Base-by-base conservation (phyloP, 306 rosid genomes). In the Glycine tomentella region DNA sequence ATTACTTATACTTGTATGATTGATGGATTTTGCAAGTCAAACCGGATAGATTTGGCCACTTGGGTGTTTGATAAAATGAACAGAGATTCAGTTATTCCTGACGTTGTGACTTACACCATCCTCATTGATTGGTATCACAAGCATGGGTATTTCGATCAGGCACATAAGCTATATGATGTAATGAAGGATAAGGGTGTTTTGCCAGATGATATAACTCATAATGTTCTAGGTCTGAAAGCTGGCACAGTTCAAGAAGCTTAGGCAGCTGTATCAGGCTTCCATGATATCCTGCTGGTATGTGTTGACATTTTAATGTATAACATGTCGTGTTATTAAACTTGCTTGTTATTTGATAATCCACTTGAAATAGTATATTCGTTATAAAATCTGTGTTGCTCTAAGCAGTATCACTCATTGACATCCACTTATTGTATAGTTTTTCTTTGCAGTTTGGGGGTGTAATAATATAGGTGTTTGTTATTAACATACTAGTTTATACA, bases 1-100 rank as follows among this genome's bases (percentile, higher is more conserved):
- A 52, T 81, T 78, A 86, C 95, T 25, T 89, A 87, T 76, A 89
- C 90, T 15, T 88, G 90, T 80, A 85, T 91, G 87, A 80, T 89
- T 58, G 80, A 88, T 85, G 92, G 85, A 51, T 91, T 64, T 73
- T 86, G 87, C 86, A 89, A 88, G 84, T 85, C 69, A 71, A 72
- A 72, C 74, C 78, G 72, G 70, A 81, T 90, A 84, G 92, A 90
- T 84, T 16, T 3, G 15, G 94, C 90, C 17, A 51, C 69, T 25
- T 34, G 38, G 67, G 68, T 90, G 83, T 77, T 90, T 80, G 84
- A 87, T 66, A 64, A 81, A 73, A 90, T 90, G 92, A 82, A 82
- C 74, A 77, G 69, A 71, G 52, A 33, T 42, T 58, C 70, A 75
- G 77, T 88, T 75, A 45, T 69, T 67, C 94, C 87, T 4, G 87